These are phyloP conservation scores for Sindora glabra DNA, from an alignment of 306 rosid species.

Conservation along the genomic window DNA sequence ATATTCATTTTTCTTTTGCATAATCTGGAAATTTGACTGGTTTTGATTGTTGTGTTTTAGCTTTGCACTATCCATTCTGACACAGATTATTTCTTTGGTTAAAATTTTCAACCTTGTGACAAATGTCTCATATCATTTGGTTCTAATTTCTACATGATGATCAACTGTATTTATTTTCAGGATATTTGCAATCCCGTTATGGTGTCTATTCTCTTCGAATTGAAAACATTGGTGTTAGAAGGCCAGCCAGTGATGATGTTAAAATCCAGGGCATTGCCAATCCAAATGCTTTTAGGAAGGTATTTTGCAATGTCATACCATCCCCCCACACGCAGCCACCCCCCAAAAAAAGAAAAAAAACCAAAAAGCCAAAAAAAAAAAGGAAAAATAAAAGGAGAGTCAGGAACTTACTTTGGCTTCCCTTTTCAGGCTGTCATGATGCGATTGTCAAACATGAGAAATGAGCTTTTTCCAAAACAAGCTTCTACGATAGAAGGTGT, in stretches of 20 bases:
- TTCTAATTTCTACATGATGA: slow-evolving; percentile 4
- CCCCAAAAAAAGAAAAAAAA: neutral
- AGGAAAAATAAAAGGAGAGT: no score
- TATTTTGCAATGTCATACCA: slow-evolving; percentile 4
- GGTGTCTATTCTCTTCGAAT: slow-evolving; percentile 82
- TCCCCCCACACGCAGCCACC: neutral
- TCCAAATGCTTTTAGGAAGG: slow-evolving; percentile 84
- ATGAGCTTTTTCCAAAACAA: slow-evolving; percentile 49
- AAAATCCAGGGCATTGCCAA: slow-evolving; percentile 79
- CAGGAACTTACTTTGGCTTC: no score
- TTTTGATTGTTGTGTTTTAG: neutral
- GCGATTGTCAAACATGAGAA: slow-evolving; percentile 63
- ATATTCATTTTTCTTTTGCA: neutral
- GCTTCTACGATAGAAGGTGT: slow-evolving; percentile 43
- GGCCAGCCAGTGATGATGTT: slow-evolving; percentile 88
- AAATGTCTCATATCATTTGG: neutral
- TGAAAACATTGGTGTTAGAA: slow-evolving; percentile 76
- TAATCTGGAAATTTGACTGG: neutral
- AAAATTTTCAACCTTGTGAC: neutral
- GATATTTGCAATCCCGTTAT: slow-evolving; percentile 77
- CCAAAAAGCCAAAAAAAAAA: no score
- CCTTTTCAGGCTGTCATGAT: slow-evolving; percentile 73
- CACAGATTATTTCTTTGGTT: neutral
- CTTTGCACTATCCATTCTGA: neutral
- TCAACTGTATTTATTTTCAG: slow-evolving; percentile 29